Evolutionary conservation across 2,329 filamentous ascomycete species (phyloP).

Genomic region (Fusarium sp.): DNA sequence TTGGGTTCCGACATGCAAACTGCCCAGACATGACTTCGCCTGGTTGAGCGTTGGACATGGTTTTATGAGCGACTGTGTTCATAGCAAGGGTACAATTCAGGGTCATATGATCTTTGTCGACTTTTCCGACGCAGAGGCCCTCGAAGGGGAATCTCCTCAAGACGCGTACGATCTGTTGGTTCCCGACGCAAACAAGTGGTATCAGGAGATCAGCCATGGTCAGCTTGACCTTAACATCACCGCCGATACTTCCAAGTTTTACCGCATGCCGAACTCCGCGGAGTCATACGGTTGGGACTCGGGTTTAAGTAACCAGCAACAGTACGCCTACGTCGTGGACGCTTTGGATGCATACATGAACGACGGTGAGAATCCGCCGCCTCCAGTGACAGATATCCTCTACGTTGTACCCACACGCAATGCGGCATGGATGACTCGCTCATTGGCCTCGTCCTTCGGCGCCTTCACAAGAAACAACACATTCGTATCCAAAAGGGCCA

Average conservation of each 20-base stretch:
- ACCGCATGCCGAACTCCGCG: conserved; percentile 43
- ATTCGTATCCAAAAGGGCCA: conserved; percentile 39
- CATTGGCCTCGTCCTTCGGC: conserved; percentile 9
- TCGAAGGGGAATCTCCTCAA: conserved; percentile 39
- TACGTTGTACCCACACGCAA: conserved; percentile 28
- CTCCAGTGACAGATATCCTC: conserved; percentile 20
- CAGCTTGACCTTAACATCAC: conserved; percentile 39
- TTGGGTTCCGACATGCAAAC: conserved; percentile 1
- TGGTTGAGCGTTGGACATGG: conserved; percentile 3
- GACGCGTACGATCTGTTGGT: conserved; percentile 32
- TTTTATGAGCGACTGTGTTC: conserved; percentile 44
- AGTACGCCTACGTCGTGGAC: conserved; percentile 27
- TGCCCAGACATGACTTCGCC: background rate
- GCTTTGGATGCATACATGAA: conserved; percentile 23
- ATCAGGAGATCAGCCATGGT: conserved; percentile 42
- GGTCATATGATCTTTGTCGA: conserved; percentile 54
- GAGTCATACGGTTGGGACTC: conserved; percentile 42
- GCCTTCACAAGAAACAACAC: background rate
- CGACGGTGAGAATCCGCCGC: conserved; percentile 2
- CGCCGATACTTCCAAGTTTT: conserved; percentile 37
- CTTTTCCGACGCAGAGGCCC: conserved; percentile 45
- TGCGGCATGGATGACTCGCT: conserved; percentile 9
- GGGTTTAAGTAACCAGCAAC: conserved; percentile 4
- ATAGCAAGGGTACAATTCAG: conserved; percentile 46
- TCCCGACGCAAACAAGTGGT: conserved; percentile 28